Conservation (phyloP, 805 yeast species). For the Cephaloascus albidus region DNA sequence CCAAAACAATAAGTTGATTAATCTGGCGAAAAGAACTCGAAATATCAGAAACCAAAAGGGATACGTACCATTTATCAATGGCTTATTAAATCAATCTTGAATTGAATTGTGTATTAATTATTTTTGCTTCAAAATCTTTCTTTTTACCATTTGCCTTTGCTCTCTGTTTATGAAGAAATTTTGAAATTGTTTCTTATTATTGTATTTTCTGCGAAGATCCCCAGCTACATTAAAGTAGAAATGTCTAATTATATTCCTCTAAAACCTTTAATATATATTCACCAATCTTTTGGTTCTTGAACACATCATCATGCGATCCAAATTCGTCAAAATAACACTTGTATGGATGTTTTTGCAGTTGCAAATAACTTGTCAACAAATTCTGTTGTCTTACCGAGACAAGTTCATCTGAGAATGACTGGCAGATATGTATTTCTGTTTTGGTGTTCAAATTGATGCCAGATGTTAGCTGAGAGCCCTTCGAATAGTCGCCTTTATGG, state of each 20-base stretch:
- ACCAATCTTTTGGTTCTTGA: neutral
- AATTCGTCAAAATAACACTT: neutral
- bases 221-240: no score
- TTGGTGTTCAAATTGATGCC: no score
- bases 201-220: no score
- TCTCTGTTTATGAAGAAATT: no score
- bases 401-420: neutral
- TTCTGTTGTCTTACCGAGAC: neutral
- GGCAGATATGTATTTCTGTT: neutral
- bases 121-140: no score
- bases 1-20: neutral
- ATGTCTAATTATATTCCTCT: no score
- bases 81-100: neutral
- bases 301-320: neutral
- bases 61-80: no score
- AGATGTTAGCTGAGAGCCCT: neutral
- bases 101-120: neutral
- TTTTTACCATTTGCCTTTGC: no score
- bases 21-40: neutral
- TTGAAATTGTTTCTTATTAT: no score
- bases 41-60: neutral
- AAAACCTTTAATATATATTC: neutral
- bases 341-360: neutral
- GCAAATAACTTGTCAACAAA: neutral
- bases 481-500: slow-evolving; percentile 8